These are phyloP conservation scores for Acanthamoeba healyi DNA, from an alignment of 208 protist species.

Conservation along the genomic window DNA sequence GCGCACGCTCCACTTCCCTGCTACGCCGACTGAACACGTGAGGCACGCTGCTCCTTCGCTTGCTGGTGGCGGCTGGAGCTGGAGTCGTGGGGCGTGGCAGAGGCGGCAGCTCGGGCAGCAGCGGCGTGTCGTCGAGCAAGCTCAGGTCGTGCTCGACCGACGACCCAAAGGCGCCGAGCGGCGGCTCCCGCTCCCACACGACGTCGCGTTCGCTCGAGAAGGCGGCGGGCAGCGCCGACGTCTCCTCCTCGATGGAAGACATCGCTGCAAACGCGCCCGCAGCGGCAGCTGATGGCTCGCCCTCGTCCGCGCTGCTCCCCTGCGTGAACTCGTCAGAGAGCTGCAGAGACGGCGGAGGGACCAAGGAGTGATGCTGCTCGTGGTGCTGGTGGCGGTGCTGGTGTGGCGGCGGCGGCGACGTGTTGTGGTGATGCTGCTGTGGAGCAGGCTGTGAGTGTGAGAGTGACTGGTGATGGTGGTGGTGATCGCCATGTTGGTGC, in stretches of 20 bases:
- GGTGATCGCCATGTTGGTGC: background rate
- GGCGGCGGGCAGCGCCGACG: too few relatives aligned
- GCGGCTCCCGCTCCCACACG: too few relatives aligned
- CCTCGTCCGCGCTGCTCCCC: background rate
- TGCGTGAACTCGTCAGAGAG: background rate
- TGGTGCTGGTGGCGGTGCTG: background rate
- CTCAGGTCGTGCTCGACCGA: background rate
- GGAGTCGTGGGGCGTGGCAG: background rate
- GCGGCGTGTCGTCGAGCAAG: conserved; percentile 35
- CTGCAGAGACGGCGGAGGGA: background rate
- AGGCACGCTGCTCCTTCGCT: conserved; percentile 9
- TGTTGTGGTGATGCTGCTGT: too few relatives aligned
- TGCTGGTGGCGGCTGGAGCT: background rate
- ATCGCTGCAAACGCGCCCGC: too few relatives aligned
- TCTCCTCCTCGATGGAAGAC: too few relatives aligned
- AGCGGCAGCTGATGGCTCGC: too few relatives aligned
- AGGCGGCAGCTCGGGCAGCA: conserved; percentile 19
- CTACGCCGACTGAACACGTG: background rate
- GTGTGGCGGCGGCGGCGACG: too few relatives aligned
- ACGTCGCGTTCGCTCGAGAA: too few relatives aligned
- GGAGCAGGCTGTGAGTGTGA: background rate
- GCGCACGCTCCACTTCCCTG: background rate
- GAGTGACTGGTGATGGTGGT: background rate
- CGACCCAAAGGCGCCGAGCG: too few relatives aligned
- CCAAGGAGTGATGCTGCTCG: too few relatives aligned